phyloP scores from a whole-genome alignment of 768 basidiomycete species.

The Polyporus arcularius region DNA sequence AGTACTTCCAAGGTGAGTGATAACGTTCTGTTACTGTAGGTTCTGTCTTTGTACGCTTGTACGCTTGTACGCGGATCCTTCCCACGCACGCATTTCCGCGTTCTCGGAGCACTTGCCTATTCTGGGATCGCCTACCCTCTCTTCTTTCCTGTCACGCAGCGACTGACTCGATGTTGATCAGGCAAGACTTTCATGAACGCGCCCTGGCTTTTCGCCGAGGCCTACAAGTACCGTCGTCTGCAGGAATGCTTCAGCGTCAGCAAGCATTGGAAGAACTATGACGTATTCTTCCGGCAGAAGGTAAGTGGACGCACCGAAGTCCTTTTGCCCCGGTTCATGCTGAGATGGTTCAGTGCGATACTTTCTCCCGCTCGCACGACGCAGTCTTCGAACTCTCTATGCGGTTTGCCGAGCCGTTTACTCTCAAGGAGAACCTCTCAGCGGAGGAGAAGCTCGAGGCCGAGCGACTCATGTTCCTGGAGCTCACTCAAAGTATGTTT shows the following conservation, averaged over 20 bases:
- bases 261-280: conserved; percentile 88
- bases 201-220: conserved; percentile 95
- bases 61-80: not conserved
- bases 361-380: conserved; percentile 88
- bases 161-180: conserved; percentile 22
- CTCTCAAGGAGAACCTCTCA: conserved; percentile 53
- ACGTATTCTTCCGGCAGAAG: conserved; percentile 95
- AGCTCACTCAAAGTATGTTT: conserved; percentile 81
- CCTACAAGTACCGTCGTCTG: conserved; percentile 89
- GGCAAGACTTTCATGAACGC: conserved; percentile 95
- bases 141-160: not conserved
- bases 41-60: not conserved
- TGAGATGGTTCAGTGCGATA: conserved; percentile 69
- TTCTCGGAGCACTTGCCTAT: not conserved
- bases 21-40: not conserved
- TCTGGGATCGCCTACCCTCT: too few species aligned
- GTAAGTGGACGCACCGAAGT: conserved; percentile 31
- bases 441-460: conserved; percentile 63
- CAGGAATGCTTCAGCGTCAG: conserved; percentile 92
- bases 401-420: conserved; percentile 87
- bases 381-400: conserved; percentile 94
- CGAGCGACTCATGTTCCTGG: conserved; percentile 84
- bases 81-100: not conserved
- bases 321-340: not conserved
- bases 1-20: conserved; percentile 80